These are phyloP conservation scores for Rhododendron williamsianum DNA, from an alignment of 148 eudicot species.

Conservation along the genomic window DNA sequence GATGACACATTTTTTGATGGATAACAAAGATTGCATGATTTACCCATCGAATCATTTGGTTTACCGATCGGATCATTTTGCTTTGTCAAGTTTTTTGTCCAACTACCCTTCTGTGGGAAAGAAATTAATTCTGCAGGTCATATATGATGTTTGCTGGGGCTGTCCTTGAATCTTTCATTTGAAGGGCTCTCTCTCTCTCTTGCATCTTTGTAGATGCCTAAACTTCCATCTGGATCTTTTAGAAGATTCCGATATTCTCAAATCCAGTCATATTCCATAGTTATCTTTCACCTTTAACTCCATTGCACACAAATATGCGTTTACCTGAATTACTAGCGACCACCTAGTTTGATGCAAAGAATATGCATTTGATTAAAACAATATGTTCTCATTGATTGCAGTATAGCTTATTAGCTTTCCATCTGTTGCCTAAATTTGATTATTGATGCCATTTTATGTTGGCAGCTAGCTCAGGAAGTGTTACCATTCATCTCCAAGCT, in stretches of 20 bases:
- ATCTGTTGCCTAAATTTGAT: background rate
- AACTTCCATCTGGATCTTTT: background rate
- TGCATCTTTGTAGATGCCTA: background rate
- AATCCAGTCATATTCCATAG: background rate
- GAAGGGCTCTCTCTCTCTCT: background rate
- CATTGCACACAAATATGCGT: background rate
- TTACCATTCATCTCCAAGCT: constrained; percentile 31
- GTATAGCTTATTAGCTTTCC: background rate
- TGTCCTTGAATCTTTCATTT: background rate
- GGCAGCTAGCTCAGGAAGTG: constrained; percentile 30
- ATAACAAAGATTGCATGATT: background rate
- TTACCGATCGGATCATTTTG: background rate
- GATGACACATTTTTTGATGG: background rate
- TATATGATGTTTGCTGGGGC: background rate
- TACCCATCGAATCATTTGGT: background rate
- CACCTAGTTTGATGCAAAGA: background rate
- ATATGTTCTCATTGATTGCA: background rate
- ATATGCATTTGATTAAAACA: background rate
- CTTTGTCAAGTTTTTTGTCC: background rate
- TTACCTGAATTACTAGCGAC: background rate
- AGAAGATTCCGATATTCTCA: background rate
- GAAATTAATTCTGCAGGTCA: background rate
- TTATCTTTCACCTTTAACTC: background rate
- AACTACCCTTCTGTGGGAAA: background rate
- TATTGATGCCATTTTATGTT: background rate